Base-by-base conservation (phyloP, 306 rosid genomes). In the Prunus padus region DNA sequence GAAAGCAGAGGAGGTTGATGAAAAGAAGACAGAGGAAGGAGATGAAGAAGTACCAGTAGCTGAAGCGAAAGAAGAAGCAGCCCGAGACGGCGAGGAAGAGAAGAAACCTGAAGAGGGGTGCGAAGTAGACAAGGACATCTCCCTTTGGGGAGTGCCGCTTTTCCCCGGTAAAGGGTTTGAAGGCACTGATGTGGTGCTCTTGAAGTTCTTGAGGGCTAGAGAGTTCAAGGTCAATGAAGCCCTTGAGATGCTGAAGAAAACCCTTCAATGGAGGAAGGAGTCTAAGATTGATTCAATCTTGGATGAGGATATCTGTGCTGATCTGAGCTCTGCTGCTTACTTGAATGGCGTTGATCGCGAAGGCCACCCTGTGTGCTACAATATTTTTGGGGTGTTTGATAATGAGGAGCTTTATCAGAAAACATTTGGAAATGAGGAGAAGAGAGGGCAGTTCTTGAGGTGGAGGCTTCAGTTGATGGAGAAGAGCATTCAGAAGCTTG, bases 381-480 rank as follows among this genome's bases (percentile, higher is more conserved):
- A 94, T 86, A 83, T 94, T 3, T 94, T 92, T 3, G 97, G 98
- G 0, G 95, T 84, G 56, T 94, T 94, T 25, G 90, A 84, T 23
- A 70, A 69, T 8, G 90, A 88, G 76, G 97, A 90, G 25, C 71
- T 90, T 73, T 91, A 94, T 55, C 86, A 86, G 70, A 89, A 82
- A 11, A 87, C 96, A 0, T 90, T 94, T 25, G 89, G 93, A 1
- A 91, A 85, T 4, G 98, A 92, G 65, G 96, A 90, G 76, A 94
- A 94, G 84, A 69, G 97, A 11, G 57, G 66, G 30, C 82, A 89
- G 76, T 93, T 93, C 82, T 67, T 93, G 25, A 86, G 96, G 69
- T 93, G 98, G 98, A 90, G 98, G 82, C 82, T 83, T 69, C 94
- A 93, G 83, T 18, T 85, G 4, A 65, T 89, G 91, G 98, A 93